Conservation (phyloP, 345 rosid species). For the Geranium rotundifolium region DNA sequence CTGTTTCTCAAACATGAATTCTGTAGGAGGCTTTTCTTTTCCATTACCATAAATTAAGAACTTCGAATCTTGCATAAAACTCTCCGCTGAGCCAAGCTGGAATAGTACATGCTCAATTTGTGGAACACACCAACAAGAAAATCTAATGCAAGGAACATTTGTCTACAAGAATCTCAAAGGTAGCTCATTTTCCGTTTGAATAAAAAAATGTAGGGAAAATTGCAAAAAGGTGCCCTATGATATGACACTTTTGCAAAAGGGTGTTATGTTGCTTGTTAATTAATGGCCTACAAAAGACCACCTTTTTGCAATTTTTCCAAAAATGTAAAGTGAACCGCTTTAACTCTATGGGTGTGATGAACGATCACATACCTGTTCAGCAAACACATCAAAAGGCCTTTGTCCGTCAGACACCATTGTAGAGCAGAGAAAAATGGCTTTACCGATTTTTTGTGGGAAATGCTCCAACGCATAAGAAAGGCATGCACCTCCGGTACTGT, state of each 20-base stretch:
- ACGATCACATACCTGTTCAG: conserved; percentile 55
- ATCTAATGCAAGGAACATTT: not conserved
- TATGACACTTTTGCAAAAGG: no score
- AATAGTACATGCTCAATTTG: conserved; percentile 3
- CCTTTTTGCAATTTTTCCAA: no score
- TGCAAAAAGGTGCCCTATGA: no score
- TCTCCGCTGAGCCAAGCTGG: conserved; percentile 97
- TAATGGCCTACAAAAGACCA: no score
- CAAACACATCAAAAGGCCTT: conserved; percentile 86
- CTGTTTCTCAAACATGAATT: conserved; percentile 88
- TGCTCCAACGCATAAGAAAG: conserved; percentile 75
- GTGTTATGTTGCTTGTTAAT: no score
- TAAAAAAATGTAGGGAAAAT: no score
- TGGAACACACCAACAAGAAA: conserved; percentile 2
- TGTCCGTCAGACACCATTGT: conserved; percentile 85
- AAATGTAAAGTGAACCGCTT: no score
- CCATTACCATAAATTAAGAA: conserved; percentile 82
- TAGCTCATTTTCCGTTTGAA: no score
- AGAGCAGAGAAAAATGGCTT: conserved; percentile 78
- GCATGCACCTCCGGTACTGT: conserved; percentile 85
- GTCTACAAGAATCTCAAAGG: not conserved
- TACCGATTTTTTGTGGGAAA: conserved; percentile 62
- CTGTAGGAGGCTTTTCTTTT: conserved; percentile 76
- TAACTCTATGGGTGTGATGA: not conserved
- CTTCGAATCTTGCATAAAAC: conserved; percentile 73